Evolutionary conservation across 1,284 basidiomycete species (phyloP), one percentile per base, ranked within the genome.

Genomic region (Leccinum subrobustum): DNA sequence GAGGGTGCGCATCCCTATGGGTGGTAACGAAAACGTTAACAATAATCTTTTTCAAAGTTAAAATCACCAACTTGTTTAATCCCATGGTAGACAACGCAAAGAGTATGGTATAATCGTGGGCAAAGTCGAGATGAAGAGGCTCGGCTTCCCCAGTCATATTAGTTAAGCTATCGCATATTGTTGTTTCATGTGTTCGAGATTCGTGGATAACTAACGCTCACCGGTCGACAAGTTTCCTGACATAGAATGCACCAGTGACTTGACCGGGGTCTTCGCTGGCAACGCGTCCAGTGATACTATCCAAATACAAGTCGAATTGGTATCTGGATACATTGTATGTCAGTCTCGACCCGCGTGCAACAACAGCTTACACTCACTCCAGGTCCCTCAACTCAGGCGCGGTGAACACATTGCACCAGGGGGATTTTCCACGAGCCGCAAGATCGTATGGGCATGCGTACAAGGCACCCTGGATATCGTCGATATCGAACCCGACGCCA

Each of bases 401-500:
- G 12, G 67, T 70, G 68, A 81, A 81, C 20, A 76, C 78, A 48
- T 66, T 66, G 61, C 79, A 81, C 79, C 80, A 81, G 0, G 78
- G 75, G 18, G 76, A 77, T 27, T 62, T 61, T 1, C 72, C 72
- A 54, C 67, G 67, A 7, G 74, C 73, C 2, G 80, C 80, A 39
- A 77, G 70, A 60, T 81, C 80, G 60, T 79, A 82, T 18, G 79
- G 78, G 60, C 79, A 81, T n/a, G 76, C 78, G 60, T 78, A 79
- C 50, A 82, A 67, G 54, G 79, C 80, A n/a, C 78, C 80, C 60
- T 76, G 79, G 9, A 74, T 70, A 63, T 75, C 71, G 55, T 68
- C 58, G 27, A 27, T 27, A 27, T 27, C 27, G 27, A 27, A 27
- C 27, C 27, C 27, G 27, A 27, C 66, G 1, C 70, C 73, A 1